Evolutionary conservation across 768 basidiomycete species (phyloP).

Genomic region (Lyophyllum decastes): DNA sequence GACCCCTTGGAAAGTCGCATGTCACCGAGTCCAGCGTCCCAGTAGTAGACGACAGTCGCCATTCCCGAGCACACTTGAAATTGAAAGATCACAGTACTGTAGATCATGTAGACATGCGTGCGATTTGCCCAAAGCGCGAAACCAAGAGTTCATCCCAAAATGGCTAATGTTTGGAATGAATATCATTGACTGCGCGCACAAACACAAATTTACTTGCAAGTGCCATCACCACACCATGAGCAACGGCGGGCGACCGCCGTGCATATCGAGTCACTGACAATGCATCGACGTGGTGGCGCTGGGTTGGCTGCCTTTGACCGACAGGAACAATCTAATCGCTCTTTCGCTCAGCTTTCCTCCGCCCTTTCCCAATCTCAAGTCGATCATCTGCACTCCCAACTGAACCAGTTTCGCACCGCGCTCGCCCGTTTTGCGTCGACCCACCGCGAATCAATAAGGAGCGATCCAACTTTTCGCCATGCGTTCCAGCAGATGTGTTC

Average conservation of each 20-base stretch:
- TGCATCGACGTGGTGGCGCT: constrained; percentile 79
- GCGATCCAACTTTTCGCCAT: constrained; percentile 85
- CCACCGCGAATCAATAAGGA: constrained; percentile 82
- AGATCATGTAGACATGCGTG: background rate
- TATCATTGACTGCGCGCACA: background rate
- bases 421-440: constrained; percentile 78
- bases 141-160: background rate
- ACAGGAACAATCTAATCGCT: constrained; percentile 79
- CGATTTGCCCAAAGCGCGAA: background rate
- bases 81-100: background rate
- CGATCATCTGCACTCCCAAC: constrained; percentile 76
- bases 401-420: constrained; percentile 81
- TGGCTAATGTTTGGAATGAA: background rate
- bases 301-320: constrained; percentile 89
- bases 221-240: background rate
- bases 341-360: constrained; percentile 80
- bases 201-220: background rate
- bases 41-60: no score
- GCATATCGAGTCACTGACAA: constrained; percentile 23
- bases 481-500: constrained; percentile 96
- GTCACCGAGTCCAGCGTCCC: background rate
- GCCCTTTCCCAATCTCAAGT: constrained; percentile 78
- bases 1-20: background rate
- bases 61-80: no score
- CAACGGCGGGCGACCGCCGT: background rate